These are phyloP conservation scores for Didymella arachidicola DNA, from an alignment of 2,329 filamentous ascomycete species.

Conservation along the genomic window DNA sequence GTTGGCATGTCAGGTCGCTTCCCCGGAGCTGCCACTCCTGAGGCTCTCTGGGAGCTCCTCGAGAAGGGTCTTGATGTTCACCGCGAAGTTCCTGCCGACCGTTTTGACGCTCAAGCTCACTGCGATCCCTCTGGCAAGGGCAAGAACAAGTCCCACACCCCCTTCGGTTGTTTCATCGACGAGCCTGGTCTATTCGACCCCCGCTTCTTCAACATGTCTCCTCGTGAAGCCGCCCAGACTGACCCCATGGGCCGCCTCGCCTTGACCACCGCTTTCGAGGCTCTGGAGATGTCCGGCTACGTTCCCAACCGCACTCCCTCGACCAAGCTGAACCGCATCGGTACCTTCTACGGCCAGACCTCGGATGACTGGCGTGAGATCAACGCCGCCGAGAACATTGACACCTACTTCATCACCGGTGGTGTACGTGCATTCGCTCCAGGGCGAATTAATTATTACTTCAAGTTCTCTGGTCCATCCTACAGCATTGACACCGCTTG, in stretches of 20 bases:
- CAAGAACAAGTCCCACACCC: constrained; percentile 79
- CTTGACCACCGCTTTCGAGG: constrained; percentile 79
- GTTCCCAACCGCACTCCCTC: constrained; percentile 75
- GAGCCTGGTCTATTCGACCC: constrained; percentile 80
- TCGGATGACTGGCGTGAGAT: constrained; percentile 81
- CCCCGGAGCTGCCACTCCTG: constrained; percentile 73
- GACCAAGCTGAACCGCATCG: constrained; percentile 69
- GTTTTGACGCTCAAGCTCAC: constrained; percentile 77
- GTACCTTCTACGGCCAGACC: constrained; percentile 77
- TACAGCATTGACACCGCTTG: constrained; percentile 81
- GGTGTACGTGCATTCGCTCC: constrained; percentile 68
- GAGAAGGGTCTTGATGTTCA: constrained; percentile 79
- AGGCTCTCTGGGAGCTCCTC: constrained; percentile 78
- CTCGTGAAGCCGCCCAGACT: constrained; percentile 78
- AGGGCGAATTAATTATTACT: constrained; percentile 77
- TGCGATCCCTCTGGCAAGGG: constrained; percentile 74
- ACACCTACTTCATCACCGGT: constrained; percentile 72
- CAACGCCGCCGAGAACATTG: constrained; percentile 74
- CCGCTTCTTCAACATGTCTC: constrained; percentile 89
- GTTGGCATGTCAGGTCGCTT: constrained; percentile 84
- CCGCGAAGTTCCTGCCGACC: constrained; percentile 70
- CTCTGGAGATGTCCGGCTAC: constrained; percentile 81
- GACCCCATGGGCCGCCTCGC: constrained; percentile 83
- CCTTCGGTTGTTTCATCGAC: constrained; percentile 78
- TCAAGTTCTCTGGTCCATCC: constrained; percentile 77